Percentiles rank a stretch among this genome's conserved stretches.
Conservation (phyloP, 441 rosid species). For the Aquilaria agallochum region DNA sequence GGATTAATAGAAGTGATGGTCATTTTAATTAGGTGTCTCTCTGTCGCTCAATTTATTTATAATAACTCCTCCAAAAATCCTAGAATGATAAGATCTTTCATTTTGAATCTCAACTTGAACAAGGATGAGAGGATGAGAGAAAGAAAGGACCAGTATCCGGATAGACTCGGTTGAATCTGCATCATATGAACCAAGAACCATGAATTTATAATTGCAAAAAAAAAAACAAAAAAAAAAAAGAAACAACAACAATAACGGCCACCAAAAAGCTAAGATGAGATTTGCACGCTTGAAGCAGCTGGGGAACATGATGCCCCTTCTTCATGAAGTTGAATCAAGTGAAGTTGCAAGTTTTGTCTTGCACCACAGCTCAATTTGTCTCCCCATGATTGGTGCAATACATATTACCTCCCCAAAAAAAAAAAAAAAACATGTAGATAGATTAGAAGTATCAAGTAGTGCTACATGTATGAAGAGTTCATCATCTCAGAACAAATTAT, state of each 20-base stretch:
- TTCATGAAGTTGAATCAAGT: constrained; percentile 29
- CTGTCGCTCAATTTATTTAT: too few species aligned
- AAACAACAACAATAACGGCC: constrained; percentile 4
- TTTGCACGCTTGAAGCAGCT: constrained; percentile 21
- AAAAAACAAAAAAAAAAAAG: background rate
- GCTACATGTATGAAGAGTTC: background rate
- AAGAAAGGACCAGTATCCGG: too few species aligned
- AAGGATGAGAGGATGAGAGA: too few species aligned
- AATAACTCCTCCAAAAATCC: too few species aligned
- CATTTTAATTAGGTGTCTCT: too few species aligned
- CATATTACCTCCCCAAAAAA: background rate
- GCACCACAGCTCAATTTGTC: constrained; percentile 28
- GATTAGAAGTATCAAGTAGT: background rate
- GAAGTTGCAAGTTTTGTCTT: constrained; percentile 21
- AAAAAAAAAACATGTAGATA: background rate
- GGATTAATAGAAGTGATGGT: too few species aligned
- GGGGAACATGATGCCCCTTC: constrained; percentile 26
- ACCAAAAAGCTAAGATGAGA: constrained; percentile 7
- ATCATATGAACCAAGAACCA: too few species aligned
- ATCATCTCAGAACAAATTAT: too few species aligned
- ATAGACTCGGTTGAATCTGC: too few species aligned
- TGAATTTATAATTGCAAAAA: too few species aligned
- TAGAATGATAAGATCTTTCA: too few species aligned
- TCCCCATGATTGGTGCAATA: constrained; percentile 29
- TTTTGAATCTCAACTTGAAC: too few species aligned